Evolutionary conservation across 2,329 filamentous ascomycete genomes (phyloP), one percentile per base, ranked within the genome.

Genomic region (Calonectria hongkongensis): DNA sequence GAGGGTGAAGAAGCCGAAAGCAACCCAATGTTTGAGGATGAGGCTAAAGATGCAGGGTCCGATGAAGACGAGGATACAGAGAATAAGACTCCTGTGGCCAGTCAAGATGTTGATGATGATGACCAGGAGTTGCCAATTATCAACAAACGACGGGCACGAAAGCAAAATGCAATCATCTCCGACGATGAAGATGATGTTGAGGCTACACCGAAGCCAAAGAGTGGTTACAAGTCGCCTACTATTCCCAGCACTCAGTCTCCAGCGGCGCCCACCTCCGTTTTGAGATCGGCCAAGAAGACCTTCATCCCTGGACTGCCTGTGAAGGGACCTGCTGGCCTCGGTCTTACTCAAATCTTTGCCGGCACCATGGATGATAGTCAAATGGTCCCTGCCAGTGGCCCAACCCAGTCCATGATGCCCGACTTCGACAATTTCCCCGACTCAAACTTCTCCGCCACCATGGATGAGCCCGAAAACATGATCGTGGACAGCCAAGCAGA

Each of bases 301-400:
- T 93, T 93, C 77, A 93, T 95, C 71, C 93, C 93, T 4, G 92
- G 92, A 1, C 84, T 95, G 25, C 90, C 92, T 2, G 87, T 92
- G 4, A 83, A 88, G 27, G 89, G 88, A 0, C 88, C 91, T 27
- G 91, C 91, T 43, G 92, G 91, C 3, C 85, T 98, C 50, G 94
- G 95, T 12, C 88, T 98, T 54, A 97, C 95, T 0, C 96, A 98
- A 79, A 96, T 97, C 74, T 98, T 98, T 81, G 94, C 94, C 6
- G 95, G 95, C 15, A 98, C 95, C 1, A 94, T 98, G 91, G 95
- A 94, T 60, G 92, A 87, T 82, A 91, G 88, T 76, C 89, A 91
- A 77, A 76, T 79, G 70, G 78, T 78, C 76, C 68, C 77, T 21
- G 70, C 69, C 36, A 71, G 74, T n/a, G 82, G 78, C 10, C 83